These are phyloP conservation scores for Jackrogersella minutella DNA, from an alignment of 495 filamentous ascomycete species.

Conservation along the genomic window DNA sequence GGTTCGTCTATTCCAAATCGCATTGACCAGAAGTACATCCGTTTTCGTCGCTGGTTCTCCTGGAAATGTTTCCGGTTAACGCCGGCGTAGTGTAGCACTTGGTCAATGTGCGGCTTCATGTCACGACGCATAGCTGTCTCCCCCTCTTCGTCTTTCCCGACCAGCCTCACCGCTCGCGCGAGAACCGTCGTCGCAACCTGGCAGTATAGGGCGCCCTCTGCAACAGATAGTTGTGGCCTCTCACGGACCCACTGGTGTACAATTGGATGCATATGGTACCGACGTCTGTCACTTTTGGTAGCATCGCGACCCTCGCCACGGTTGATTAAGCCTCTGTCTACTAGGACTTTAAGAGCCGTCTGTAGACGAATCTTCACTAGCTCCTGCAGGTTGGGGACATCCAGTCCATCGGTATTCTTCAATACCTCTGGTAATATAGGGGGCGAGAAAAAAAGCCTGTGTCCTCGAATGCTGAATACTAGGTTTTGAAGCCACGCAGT, in stretches of 20 bases:
- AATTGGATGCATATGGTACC: slow-evolving; percentile 53
- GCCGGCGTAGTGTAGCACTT: slow-evolving; percentile 33
- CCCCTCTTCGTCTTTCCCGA: slow-evolving; percentile 4
- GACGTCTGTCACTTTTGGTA: not conserved
- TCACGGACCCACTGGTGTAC: slow-evolving; percentile 53
- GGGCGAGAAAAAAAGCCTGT: not conserved
- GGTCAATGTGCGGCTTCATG: slow-evolving; percentile 43
- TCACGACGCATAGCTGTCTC: slow-evolving; percentile 29
- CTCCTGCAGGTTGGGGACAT: not conserved
- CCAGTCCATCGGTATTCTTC: slow-evolving; percentile 11
- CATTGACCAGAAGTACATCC: not conserved
- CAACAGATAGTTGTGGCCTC: slow-evolving; percentile 42
- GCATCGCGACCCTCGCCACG: too few species aligned
- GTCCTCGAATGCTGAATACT: too few species aligned
- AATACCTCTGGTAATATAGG: slow-evolving; percentile 17
- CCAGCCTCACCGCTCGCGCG: slow-evolving; percentile 30
- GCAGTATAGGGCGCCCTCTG: slow-evolving; percentile 52
- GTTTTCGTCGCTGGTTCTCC: not conserved
- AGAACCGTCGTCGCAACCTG: slow-evolving; percentile 45
- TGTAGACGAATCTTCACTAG: slow-evolving; percentile 16
- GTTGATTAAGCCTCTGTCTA: too few species aligned
- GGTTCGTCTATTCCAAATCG: slow-evolving; percentile 18
- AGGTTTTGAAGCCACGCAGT: too few species aligned
- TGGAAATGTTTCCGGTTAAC: not conserved
- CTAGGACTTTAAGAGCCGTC: too few species aligned